Evolutionary conservation across 2,329 filamentous ascomycete genomes (phyloP), one percentile per base, ranked within the genome.

Genomic region (Apiospora hydei): DNA sequence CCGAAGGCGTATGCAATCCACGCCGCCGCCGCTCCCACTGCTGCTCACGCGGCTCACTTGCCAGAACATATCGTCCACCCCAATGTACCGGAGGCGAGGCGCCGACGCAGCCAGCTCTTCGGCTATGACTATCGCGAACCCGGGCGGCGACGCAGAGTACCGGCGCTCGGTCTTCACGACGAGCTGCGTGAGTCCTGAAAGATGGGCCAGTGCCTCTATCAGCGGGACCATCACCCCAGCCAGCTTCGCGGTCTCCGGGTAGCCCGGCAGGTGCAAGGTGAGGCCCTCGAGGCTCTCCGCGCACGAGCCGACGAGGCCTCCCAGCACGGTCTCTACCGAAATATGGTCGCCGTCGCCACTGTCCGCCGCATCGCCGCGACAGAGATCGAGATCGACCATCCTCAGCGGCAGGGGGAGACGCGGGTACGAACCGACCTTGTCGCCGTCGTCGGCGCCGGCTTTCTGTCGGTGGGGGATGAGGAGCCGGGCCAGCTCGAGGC

Each of bases 361-460:
- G 4, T 11, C 24, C 13, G 26, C 18, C 26, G 26, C 26, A 3
- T 3, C 26, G 13, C 38, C 57, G 57, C 57, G 57, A 30, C 24
- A 34, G 57, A 64, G 57, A 30, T 64, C 57, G 57, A 64, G n/a
- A 3, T 64, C 24, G n/a, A 13, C 38, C 57, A 64, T 64, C 13
- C 57, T 16, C 30, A 64, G 26, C 1, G 57, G 30, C 26, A 64
- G 3, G 0, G 57, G 57, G 3, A 64, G 26, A 1, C 38, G 10
- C 6, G 57, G 21, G 57, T 8, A 34, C 3, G 13, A 21, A 10
- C 21, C 6, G 57, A 14, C 38, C 38, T 41, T n/a, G 46, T n/a
- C 46, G 21, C 46, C 10, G 18, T n/a, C 46, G 46, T n/a, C 46
- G 46, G 21, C 21, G 21, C n/a, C 46, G 8, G 21, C 21, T 18